Base-by-base conservation (phyloP, 164 flowering plant species). In the Akebia trifoliata region DNA sequence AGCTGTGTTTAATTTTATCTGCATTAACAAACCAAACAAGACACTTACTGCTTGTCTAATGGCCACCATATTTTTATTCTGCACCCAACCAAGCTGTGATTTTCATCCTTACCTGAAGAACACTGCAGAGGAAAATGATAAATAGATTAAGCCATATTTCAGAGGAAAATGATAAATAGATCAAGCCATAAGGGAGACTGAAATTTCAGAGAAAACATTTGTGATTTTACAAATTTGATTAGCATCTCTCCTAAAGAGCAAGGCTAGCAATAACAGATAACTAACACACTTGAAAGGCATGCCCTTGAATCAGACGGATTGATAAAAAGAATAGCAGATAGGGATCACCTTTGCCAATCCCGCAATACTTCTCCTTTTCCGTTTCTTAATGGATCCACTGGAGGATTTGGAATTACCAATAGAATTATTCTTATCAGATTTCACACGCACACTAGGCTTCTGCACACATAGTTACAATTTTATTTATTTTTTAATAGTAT, bases 61-160 rank as follows among this genome's bases (percentile, higher is more conserved):
- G 99, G 99, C 99, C 99, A 94, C 97, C 99, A 94, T 47, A 94
- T 86, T 77, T 84, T 81, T 55, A 94, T 82, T 69, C 87, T 80
- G 79, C 78, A 72, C 17, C 79, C 89, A 76, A 90, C 72, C 74
- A 94, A 67, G 22, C 71, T 30, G 24, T 69, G 62, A 63, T 56
- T 70, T 60, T 50, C 78, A 64, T 30, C 64, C 35, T 66, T 80
- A 71, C 71, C 76, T 8, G 56, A 62, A 32, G 90, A 74, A 76
- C 93, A 82, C 98, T 93, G 76, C 24, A 49, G 37, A 39, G 51
- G 43, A 45, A 38, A 31, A 53, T 50, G 39, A 14, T 31, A 8
- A 32, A 8, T 2, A 21, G 6, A 37, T 22, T 37, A 28, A 30
- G n/a, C 1, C 3, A 26, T 28, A 10, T n/a, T 20, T 3, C 30